Base-by-base conservation (phyloP, 2,329 filamentous ascomycete genomes). In the Monilinia fructicola region DNA sequence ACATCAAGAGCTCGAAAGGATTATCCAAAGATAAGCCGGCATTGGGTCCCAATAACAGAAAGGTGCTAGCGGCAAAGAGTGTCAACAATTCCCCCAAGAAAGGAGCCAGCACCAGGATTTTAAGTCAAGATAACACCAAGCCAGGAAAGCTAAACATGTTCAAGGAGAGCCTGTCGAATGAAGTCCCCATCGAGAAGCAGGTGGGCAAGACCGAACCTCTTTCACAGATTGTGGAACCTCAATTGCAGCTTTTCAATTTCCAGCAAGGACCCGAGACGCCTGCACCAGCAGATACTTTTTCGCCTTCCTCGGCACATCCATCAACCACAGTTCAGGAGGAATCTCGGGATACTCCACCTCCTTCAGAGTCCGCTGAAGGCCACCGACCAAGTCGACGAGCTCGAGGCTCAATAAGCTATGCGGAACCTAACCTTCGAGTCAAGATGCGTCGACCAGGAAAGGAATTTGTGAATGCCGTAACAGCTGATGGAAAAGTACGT, bases 401-500 rank as follows among this genome's bases (percentile, higher is more conserved):
- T 58, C 83, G 89, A 72, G 80, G 85, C 14, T 83, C 87, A 60
- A 85, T 95, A 69, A 94, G 90, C 79, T 95, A 95, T 76, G 90
- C 90, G 14, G 90, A 94, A 76, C 91, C 91, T 1, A 94, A 90
- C 73, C 81, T 95, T 53, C 84, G 90, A 69, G 90, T 89, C 74
- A 95, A 95, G 79, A 93, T 95, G 91, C 85, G 91, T 67, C 85
- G 91, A 67, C 90, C 91, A 28, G 90, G 89, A 1, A 91, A 91
- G 74, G 87, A 91, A 70, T 78, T 93, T 12, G 85, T 89, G 46
- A 90, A 93, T 76, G 91, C 90, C 1, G 90, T 94, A 18, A 78
- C 84, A 14, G 87, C 85, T n/a, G 85, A 89, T 71, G 84, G 83
- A 42, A 87, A 83, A 73, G 80, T 66, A 40, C 69, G 65, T 28